Conservation (phyloP, 805 yeast genomes). For the Myxozyma monticola region DNA sequence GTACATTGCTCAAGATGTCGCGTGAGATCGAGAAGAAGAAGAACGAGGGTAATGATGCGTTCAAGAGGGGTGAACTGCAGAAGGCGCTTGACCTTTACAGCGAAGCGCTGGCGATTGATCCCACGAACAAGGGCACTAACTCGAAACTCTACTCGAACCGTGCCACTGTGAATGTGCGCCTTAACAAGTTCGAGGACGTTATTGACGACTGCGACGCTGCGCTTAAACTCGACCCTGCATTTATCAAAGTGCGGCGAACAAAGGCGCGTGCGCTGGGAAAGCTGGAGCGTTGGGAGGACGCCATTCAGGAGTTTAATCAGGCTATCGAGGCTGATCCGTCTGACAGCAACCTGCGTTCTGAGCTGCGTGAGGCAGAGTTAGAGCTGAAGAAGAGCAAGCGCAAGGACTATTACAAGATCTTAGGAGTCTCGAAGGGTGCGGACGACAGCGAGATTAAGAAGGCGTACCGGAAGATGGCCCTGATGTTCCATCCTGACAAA, state of each 20-base stretch:
- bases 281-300: slow-evolving; percentile 45
- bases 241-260: slow-evolving; percentile 58
- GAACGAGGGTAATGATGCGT: slow-evolving; percentile 64
- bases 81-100: slow-evolving; percentile 73
- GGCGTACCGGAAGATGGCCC: slow-evolving; percentile 74
- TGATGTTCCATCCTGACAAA: slow-evolving; percentile 82
- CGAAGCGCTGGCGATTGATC: slow-evolving; percentile 67
- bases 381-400: slow-evolving; percentile 44
- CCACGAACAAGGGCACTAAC: slow-evolving; percentile 51
- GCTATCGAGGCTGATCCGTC: slow-evolving; percentile 43
- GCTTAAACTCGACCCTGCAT: slow-evolving; percentile 62
- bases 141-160: slow-evolving; percentile 69
- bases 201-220: slow-evolving; percentile 72
- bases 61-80: slow-evolving; percentile 63
- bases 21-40: slow-evolving; percentile 40
- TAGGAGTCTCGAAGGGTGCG: slow-evolving; percentile 56
- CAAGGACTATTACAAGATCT: slow-evolving; percentile 61
- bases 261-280: slow-evolving; percentile 44
- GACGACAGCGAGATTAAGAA: slow-evolving; percentile 63
- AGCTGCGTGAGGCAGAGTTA: slow-evolving; percentile 45
- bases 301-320: slow-evolving; percentile 40
- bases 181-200: slow-evolving; percentile 78
- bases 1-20: slow-evolving; percentile 36
- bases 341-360: slow-evolving; percentile 40
- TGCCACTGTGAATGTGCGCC: slow-evolving; percentile 79